phyloP scores from a whole-genome alignment of 768 basidiomycete species.

The Leccinum uliginosum region DNA sequence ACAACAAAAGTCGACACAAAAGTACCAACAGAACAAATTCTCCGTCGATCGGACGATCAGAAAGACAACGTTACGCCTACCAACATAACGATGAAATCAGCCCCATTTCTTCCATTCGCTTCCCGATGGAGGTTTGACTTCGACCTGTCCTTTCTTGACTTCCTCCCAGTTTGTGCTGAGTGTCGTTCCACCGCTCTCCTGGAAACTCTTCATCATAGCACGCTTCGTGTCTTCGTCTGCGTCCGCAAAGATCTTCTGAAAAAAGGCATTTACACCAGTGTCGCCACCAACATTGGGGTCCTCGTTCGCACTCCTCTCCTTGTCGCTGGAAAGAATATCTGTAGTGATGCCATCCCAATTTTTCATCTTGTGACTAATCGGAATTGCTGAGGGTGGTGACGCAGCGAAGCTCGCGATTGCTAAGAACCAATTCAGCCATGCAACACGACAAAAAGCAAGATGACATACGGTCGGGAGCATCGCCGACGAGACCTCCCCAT shows the following conservation, averaged over 20 bases:
- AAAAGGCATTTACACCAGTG: conserved; percentile 78
- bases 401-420: conserved; percentile 24
- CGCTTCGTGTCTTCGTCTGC: conserved; percentile 88
- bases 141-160: conserved; percentile 64
- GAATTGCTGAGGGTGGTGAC: conserved; percentile 29
- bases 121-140: conserved; percentile 80
- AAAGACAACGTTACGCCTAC: background rate
- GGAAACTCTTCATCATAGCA: conserved; percentile 98
- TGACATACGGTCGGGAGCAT: conserved; percentile 67
- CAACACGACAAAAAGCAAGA: background rate
- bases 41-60: background rate
- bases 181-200: conserved; percentile 92
- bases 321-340: conserved; percentile 61
- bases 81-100: conserved; percentile 17
- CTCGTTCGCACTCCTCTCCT: conserved; percentile 63
- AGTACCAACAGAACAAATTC: background rate
- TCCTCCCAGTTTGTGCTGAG: conserved; percentile 96
- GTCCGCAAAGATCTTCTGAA: conserved; percentile 86
- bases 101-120: conserved; percentile 83
- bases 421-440: conserved; percentile 1
- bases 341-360: conserved; percentile 89
- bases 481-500: conserved; percentile 76
- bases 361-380: conserved; percentile 48
- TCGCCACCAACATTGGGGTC: conserved; percentile 93
- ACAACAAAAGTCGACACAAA: background rate